These are phyloP conservation scores for Daedaleopsis sinensis DNA, from an alignment of 768 basidiomycete genomes.

Conservation along the genomic window DNA sequence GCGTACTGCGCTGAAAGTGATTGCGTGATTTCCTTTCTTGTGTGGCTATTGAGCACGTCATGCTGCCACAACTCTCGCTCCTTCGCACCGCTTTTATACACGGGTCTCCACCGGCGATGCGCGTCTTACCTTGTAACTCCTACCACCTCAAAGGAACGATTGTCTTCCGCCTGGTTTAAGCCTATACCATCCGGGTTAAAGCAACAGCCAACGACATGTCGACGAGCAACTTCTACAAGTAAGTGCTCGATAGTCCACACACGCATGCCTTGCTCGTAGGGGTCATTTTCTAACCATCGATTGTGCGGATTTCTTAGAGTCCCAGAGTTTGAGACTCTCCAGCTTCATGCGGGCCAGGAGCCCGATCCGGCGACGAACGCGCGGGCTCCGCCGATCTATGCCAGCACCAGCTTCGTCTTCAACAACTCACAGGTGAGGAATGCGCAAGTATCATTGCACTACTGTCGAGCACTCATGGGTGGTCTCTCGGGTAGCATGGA, in stretches of 20 bases:
- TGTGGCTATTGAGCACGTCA: neutral
- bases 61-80: neutral
- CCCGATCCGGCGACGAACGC: constrained; percentile 69
- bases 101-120: too few relatives aligned
- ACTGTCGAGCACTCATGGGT: too few relatives aligned
- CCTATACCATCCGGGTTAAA: too few relatives aligned
- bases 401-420: constrained; percentile 73
- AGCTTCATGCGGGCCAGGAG: constrained; percentile 75
- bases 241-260: neutral
- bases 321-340: constrained; percentile 80
- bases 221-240: constrained; percentile 25
- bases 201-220: constrained; percentile 5
- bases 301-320: constrained; percentile 25
- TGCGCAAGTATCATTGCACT: neutral
- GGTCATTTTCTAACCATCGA: neutral
- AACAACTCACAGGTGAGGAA: constrained; percentile 59
- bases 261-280: neutral
- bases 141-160: too few relatives aligned
- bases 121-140: too few relatives aligned
- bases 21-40: neutral
- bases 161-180: too few relatives aligned
- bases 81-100: too few relatives aligned
- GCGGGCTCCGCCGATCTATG: constrained; percentile 79
- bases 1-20: neutral
- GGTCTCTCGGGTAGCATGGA: constrained; percentile 50